phyloP scores from a whole-genome alignment of 495 filamentous ascomycete species.

The Corynascus novoguineensis region DNA sequence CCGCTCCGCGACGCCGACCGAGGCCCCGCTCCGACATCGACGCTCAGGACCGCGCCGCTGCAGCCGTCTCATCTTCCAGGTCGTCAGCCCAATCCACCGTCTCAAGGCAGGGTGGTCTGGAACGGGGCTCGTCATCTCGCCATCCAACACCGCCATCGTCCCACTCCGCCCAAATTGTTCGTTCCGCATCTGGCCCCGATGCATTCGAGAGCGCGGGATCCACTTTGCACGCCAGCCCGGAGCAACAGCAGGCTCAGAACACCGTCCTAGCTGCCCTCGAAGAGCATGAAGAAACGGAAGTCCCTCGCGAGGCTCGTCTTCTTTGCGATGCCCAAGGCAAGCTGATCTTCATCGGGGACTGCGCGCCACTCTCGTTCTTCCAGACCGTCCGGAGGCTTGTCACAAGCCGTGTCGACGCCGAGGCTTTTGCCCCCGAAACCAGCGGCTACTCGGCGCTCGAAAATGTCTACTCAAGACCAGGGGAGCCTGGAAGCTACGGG shows the following conservation, averaged over 20 bases:
- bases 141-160: not conserved
- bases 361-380: slow-evolving; percentile 61
- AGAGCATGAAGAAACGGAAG: slow-evolving; percentile 41
- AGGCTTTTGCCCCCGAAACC: slow-evolving; percentile 59
- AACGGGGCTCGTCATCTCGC: not conserved
- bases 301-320: slow-evolving; percentile 47
- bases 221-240: not conserved
- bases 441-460: slow-evolving; percentile 62
- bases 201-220: not conserved
- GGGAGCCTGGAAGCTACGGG: not conserved
- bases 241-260: not conserved
- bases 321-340: slow-evolving; percentile 55
- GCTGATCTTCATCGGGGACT: slow-evolving; percentile 62
- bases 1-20: slow-evolving; percentile 18
- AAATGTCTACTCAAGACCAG: slow-evolving; percentile 26
- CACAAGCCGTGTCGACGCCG: slow-evolving; percentile 55
- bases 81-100: not conserved
- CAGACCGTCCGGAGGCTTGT: slow-evolving; percentile 64
- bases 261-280: slow-evolving; percentile 9
- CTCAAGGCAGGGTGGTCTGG: not conserved
- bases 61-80: not conserved
- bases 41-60: not conserved
- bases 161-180: not conserved
- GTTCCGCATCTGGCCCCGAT: not conserved
- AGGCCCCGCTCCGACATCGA: slow-evolving; percentile 11